Conservation (phyloP, 2,329 filamentous ascomycete genomes). For the Trichoderma sp. region DNA sequence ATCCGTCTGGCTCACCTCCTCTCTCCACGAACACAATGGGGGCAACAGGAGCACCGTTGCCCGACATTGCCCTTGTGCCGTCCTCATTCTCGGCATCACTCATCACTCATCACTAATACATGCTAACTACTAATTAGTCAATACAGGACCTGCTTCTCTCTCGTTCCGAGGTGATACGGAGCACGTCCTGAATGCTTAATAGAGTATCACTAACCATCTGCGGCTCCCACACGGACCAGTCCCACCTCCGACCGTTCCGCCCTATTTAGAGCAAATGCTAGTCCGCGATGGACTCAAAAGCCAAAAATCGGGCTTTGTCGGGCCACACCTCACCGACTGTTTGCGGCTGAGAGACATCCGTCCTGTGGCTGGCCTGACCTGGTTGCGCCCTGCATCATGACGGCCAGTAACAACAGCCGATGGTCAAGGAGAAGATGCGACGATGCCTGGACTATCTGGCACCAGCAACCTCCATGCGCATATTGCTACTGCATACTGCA, state of each 20-base stretch:
- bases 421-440: neutral
- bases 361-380: slow-evolving; percentile 1
- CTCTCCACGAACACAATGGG: neutral
- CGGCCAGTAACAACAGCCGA: slow-evolving; percentile 13
- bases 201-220: neutral
- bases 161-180: neutral
- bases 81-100: neutral
- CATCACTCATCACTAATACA: neutral
- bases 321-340: slow-evolving; percentile 16
- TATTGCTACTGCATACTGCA: neutral
- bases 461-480: neutral
- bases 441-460: neutral
- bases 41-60: neutral
- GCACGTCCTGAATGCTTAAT: neutral
- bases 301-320: slow-evolving; percentile 12
- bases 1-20: neutral
- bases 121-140: neutral
- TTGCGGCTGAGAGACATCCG: slow-evolving; percentile 15
- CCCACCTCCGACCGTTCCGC: slow-evolving; percentile 8
- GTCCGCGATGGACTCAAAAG: neutral
- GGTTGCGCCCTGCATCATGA: slow-evolving; percentile 1
- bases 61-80: neutral
- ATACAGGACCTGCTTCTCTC: neutral
- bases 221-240: neutral
- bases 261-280: neutral